Percentiles rank a stretch among this genome's conserved stretches.
phyloP scores from a whole-genome alignment of 306 rosid genomes.

The Begonia fuchsioides region DNA sequence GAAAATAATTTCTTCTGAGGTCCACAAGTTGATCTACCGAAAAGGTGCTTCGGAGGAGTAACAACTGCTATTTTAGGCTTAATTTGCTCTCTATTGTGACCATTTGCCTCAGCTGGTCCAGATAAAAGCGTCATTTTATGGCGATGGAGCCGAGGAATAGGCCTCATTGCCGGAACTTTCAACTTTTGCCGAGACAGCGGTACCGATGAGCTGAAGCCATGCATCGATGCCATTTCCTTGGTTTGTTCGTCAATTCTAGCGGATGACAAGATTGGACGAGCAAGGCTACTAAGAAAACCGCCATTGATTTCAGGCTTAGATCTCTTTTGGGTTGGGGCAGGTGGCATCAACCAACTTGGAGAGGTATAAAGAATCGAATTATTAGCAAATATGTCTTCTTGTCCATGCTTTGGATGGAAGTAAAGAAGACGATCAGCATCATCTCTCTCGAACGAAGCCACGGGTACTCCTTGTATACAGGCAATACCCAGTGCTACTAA shows the following conservation, averaged over 20 bases:
- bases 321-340: constrained; percentile 78
- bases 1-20: constrained; percentile 72
- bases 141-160: constrained; percentile 79
- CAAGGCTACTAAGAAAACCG: constrained; percentile 18
- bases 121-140: constrained; percentile 77
- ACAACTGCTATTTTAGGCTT: constrained; percentile 48
- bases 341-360: constrained; percentile 84
- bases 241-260: constrained; percentile 31
- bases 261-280: constrained; percentile 16
- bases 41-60: constrained; percentile 57
- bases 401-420: constrained; percentile 42
- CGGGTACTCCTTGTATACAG: constrained; percentile 88
- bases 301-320: constrained; percentile 24
- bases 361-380: constrained; percentile 31
- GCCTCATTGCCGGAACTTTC: constrained; percentile 96
- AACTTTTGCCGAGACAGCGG: constrained; percentile 63
- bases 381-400: constrained; percentile 29
- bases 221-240: constrained; percentile 29
- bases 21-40: constrained; percentile 27
- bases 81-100: constrained; percentile 50
- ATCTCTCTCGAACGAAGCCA: constrained; percentile 80
- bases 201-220: constrained; percentile 49
- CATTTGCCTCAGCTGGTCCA: constrained; percentile 51
- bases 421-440: constrained; percentile 92
- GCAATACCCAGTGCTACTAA: constrained; percentile 92